Percentiles rank a stretch among this genome's conserved stretches.
These are phyloP conservation scores for Neurospora cerealis DNA, from an alignment of 495 filamentous ascomycete genomes.

Conservation along the genomic window DNA sequence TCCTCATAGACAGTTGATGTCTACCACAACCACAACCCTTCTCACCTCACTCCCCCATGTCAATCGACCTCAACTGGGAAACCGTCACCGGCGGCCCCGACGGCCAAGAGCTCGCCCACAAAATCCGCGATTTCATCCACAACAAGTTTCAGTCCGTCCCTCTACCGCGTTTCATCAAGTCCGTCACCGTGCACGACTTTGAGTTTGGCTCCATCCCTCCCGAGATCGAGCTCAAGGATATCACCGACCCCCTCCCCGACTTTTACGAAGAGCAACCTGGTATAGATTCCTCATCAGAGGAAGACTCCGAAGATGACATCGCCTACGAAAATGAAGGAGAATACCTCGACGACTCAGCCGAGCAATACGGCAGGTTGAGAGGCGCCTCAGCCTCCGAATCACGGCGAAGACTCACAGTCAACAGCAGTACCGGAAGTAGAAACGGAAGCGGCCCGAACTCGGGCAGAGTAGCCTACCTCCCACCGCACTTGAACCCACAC, in stretches of 20 bases:
- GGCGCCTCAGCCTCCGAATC: background rate
- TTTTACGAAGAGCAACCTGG: slow-evolving; percentile 86
- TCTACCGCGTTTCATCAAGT: slow-evolving; percentile 91
- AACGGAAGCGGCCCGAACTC: background rate
- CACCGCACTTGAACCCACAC: slow-evolving; percentile 26
- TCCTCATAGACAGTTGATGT: background rate
- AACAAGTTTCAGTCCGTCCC: slow-evolving; percentile 85
- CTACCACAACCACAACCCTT: background rate
- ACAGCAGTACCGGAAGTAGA: slow-evolving; percentile 15
- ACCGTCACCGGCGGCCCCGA: slow-evolving; percentile 83
- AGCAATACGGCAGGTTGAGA: slow-evolving; percentile 8
- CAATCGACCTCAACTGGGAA: slow-evolving; percentile 93
- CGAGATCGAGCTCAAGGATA: slow-evolving; percentile 85
- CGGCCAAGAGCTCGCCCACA: slow-evolving; percentile 68
- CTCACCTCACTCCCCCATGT: slow-evolving; percentile 47
- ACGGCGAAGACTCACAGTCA: slow-evolving; percentile 20
- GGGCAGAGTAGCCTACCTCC: slow-evolving; percentile 6
- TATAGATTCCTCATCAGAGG: slow-evolving; percentile 19
- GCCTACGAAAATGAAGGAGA: slow-evolving; percentile 24
- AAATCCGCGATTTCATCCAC: slow-evolving; percentile 89
- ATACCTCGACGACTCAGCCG: slow-evolving; percentile 24
- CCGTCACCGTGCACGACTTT: slow-evolving; percentile 88
- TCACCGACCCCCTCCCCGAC: slow-evolving; percentile 88
- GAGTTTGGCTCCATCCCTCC: slow-evolving; percentile 79
- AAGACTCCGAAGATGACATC: slow-evolving; percentile 32